Conservation (phyloP, 2,329 filamentous ascomycete genomes). For the Penicillium brasilianum region DNA sequence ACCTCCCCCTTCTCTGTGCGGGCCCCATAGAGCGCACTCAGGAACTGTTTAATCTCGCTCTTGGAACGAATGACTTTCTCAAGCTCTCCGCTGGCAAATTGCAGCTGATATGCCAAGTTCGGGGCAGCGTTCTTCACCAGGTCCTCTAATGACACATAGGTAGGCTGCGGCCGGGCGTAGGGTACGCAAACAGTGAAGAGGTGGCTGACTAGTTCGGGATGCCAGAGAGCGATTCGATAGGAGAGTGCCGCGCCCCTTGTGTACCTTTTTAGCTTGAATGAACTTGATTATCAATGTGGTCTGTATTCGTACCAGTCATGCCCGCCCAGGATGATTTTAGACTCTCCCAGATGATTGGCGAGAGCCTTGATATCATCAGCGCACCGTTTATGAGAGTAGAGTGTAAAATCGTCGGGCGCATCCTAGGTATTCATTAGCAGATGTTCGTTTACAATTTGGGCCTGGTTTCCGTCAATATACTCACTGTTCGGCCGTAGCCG, state of each 20-base stretch:
- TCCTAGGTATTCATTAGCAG: conserved; percentile 44
- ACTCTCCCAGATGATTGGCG: conserved; percentile 61
- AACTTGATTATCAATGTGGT: not conserved
- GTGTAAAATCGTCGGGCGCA: conserved; percentile 64
- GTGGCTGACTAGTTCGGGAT: conserved; percentile 72
- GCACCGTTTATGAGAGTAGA: conserved; percentile 74
- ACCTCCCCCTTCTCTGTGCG: conserved; percentile 59
- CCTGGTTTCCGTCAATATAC: conserved; percentile 6
- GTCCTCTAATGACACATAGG: conserved; percentile 63
- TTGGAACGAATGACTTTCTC: conserved; percentile 63
- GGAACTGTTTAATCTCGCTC: conserved; percentile 69
- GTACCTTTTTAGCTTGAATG: not conserved
- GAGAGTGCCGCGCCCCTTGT: conserved; percentile 74
- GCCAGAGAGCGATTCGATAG: conserved; percentile 74
- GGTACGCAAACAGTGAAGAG: conserved; percentile 84
- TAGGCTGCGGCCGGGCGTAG: conserved; percentile 61
- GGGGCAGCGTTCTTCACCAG: conserved; percentile 63
- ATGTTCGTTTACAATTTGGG: conserved; percentile 36
- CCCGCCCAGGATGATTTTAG: conserved; percentile 77
- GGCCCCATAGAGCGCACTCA: conserved; percentile 74
- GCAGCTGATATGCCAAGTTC: conserved; percentile 83
- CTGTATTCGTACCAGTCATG: conserved; percentile 72
- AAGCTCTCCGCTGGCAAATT: conserved; percentile 72
- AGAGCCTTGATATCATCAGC: conserved; percentile 77
- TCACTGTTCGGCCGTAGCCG: conserved; percentile 78